Evolutionary conservation across 305 asterid species (phyloP), one percentile per base, ranked within the genome.

Genomic region (Fraxinus latifolia): DNA sequence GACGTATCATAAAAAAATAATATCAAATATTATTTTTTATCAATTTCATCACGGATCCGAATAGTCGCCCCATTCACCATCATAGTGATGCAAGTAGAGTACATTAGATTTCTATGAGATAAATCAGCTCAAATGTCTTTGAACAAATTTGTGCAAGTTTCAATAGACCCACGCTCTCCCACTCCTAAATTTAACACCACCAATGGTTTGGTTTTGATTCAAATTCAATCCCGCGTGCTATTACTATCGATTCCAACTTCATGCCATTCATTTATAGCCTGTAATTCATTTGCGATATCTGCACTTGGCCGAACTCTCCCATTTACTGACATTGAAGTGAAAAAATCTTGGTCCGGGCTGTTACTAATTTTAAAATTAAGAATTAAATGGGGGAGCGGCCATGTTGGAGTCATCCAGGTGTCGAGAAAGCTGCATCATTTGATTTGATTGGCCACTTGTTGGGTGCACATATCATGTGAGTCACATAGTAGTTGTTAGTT

Each of bases 371-470:
- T 9, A 7, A 39, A 8, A 11, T 9, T 0, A 14, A 1, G 11
- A 36, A 37, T 1, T 37, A 37, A 37, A 42, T 42, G 33, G 53
- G 53, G 9, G 15, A 34, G 3, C 12, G 47, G 9, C 47, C 47
- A 39, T 39, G 47, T 9, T 14, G 15, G 9, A 36, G 14, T 4
- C 65, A 53, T 39, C 47, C 7, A 15, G 65, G 25, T 53, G 21
- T 3, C 8, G 1, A n/a, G 67, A 25, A 25, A 72, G 19, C 80
- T 79, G 79, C 67, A 76, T 58, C 23, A 77, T 73, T 31, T 60
- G 39, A 74, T 76, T 83, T 86, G 84, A 84, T 83, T 85, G 90
- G 82, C 39, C 87, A 75, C 44, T 71, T 32, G 31, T 71, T 65
- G 80, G 81, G 76, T 78, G 82, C 77, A 42, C 73, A 71, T 68